Evolutionary conservation across 176 grass and related monocot species (phyloP).

Genomic region (Canna indica): DNA sequence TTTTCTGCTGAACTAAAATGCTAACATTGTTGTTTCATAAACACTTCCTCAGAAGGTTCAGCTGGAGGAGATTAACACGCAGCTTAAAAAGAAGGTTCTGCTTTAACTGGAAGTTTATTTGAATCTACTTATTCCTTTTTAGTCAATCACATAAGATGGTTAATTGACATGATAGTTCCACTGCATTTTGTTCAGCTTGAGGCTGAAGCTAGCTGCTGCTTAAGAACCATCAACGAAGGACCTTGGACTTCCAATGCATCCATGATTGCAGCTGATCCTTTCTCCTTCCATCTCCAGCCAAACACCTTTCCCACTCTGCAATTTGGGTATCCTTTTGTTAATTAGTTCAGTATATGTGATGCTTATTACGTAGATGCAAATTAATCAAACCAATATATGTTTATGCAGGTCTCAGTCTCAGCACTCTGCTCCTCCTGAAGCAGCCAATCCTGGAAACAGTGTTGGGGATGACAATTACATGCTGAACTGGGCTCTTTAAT

Average conservation of each 20-base stretch:
- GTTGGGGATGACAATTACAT: constrained; percentile 75
- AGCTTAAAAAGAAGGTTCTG: not conserved
- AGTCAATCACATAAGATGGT: too few species aligned
- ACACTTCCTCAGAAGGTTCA: not conserved
- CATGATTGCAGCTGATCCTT: not conserved
- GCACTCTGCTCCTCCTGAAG: constrained; percentile 47
- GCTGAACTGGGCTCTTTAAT: constrained; percentile 79
- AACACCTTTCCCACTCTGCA: not conserved
- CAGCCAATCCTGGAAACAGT: constrained; percentile 32
- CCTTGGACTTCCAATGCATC: not conserved
- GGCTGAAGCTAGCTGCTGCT: not conserved
- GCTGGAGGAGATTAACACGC: not conserved
- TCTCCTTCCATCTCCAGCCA: not conserved
- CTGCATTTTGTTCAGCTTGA: not conserved
- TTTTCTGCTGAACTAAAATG: too few species aligned
- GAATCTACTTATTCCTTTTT: too few species aligned
- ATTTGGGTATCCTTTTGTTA: too few species aligned
- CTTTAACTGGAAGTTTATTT: too few species aligned
- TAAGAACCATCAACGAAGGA: not conserved
- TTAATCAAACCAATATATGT: too few species aligned
- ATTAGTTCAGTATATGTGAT: too few species aligned
- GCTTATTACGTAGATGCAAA: too few species aligned
- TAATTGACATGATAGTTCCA: too few species aligned
- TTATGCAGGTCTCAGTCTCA: constrained; percentile 14
- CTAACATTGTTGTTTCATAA: too few species aligned